A percentile compares a stretch with the other conserved stretches of the same genome.
phyloP scores from a whole-genome alignment of 306 rosid genomes.

The Sesbania bispinosa region DNA sequence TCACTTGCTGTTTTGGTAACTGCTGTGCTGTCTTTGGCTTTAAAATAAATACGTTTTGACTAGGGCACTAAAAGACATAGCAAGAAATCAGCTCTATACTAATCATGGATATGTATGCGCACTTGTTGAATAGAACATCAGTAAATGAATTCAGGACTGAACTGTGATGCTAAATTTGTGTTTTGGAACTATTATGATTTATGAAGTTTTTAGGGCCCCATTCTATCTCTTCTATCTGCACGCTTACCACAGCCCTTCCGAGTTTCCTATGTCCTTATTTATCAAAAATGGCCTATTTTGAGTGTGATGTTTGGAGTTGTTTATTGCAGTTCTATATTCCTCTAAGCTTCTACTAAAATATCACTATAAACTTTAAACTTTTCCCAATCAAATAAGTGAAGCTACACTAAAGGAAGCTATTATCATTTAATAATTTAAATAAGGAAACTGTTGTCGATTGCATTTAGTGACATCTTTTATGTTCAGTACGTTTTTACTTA shows the following conservation, averaged over 20 bases:
- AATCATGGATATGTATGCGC: background rate
- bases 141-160: slow-evolving; percentile 3
- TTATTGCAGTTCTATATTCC: slow-evolving; percentile 1
- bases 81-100: background rate
- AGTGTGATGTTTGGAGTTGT: background rate
- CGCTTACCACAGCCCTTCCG: background rate
- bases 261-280: background rate
- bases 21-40: slow-evolving; percentile 12
- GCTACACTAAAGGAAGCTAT: slow-evolving; percentile 3
- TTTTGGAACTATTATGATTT: background rate
- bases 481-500: slow-evolving; percentile 3
- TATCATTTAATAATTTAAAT: background rate
- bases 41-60: slow-evolving; percentile 5
- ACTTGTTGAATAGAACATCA: background rate
- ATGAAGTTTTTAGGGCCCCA: background rate
- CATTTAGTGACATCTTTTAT: background rate
- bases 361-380: background rate
- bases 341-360: background rate
- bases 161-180: slow-evolving; percentile 3
- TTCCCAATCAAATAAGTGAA: background rate
- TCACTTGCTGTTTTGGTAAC: background rate
- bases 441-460: background rate
- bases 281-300: background rate
- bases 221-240: background rate
- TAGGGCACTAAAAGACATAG: background rate